Percentiles rank a stretch among this genome's conserved stretches.
phyloP scores from a whole-genome alignment of 1,284 basidiomycete species.

The Caloboletus firmus region DNA sequence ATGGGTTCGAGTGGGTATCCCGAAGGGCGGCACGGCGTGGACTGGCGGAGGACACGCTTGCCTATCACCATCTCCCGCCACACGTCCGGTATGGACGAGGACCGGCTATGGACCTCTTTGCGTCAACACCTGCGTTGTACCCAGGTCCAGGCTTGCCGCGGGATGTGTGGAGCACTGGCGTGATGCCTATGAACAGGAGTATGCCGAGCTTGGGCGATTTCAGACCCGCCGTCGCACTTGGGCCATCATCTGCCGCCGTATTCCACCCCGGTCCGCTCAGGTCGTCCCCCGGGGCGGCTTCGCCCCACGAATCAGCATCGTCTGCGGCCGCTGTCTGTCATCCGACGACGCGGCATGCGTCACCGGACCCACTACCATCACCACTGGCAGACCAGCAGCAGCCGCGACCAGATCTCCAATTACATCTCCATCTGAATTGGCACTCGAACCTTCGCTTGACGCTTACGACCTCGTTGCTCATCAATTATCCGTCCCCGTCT shows the following conservation, averaged over 20 bases:
- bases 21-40: slow-evolving; percentile 54
- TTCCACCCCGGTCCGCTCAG: slow-evolving; percentile 43
- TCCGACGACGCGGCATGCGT: slow-evolving; percentile 13
- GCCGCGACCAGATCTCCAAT: slow-evolving; percentile 66
- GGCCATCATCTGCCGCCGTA: slow-evolving; percentile 32
- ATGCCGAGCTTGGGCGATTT: slow-evolving; percentile 39
- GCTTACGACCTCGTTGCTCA: slow-evolving; percentile 88
- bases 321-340: slow-evolving; percentile 15
- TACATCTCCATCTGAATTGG: slow-evolving; percentile 75
- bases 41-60: slow-evolving; percentile 54
- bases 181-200: slow-evolving; percentile 27
- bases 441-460: slow-evolving; percentile 78
- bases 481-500: slow-evolving; percentile 92
- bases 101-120: slow-evolving; percentile 56
- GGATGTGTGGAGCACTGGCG: slow-evolving; percentile 50
- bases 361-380: slow-evolving; percentile 9
- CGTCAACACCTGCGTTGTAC: slow-evolving; percentile 52
- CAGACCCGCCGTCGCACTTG: slow-evolving; percentile 21
- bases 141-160: slow-evolving; percentile 35
- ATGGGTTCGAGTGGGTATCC: slow-evolving; percentile 79
- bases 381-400: slow-evolving; percentile 15
- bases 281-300: slow-evolving; percentile 35
- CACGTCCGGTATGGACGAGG: slow-evolving; percentile 67
- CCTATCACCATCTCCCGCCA: slow-evolving; percentile 66
- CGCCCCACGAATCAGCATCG: slow-evolving; percentile 14